Evolutionary conservation across 2,329 filamentous ascomycete species (phyloP).

Genomic region (Ramichloridium luteum): DNA sequence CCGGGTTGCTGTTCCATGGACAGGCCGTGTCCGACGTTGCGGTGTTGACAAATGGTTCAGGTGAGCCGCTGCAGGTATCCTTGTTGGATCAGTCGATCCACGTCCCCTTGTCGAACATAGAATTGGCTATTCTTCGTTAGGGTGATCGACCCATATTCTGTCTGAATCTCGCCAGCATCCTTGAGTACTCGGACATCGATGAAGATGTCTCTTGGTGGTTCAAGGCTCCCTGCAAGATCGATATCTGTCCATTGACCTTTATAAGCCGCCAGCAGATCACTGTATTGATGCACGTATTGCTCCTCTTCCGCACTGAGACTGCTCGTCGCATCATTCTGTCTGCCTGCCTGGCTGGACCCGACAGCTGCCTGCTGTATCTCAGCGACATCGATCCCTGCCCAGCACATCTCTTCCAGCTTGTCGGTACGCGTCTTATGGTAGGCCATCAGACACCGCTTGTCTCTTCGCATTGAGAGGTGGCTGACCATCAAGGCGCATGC

Average conservation of each 20-base stretch:
- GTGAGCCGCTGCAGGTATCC: slow-evolving; percentile 86
- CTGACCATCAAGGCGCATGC: slow-evolving; percentile 85
- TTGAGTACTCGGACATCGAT: slow-evolving; percentile 93
- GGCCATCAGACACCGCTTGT: slow-evolving; percentile 88
- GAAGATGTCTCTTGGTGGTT: slow-evolving; percentile 89
- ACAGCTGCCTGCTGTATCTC: slow-evolving; percentile 50
- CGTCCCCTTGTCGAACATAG: slow-evolving; percentile 89
- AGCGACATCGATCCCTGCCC: slow-evolving; percentile 74
- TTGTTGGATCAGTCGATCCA: slow-evolving; percentile 85
- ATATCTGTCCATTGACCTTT: slow-evolving; percentile 99
- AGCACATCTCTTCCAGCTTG: slow-evolving; percentile 86
- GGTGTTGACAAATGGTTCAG: too few relatives aligned
- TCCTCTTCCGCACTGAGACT: slow-evolving; percentile 83
- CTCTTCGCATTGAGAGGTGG: slow-evolving; percentile 86
- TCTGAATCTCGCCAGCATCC: slow-evolving; percentile 96
- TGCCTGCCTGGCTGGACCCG: slow-evolving; percentile 19
- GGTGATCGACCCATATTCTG: slow-evolving; percentile 95
- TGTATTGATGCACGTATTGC: slow-evolving; percentile 86
- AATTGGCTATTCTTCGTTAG: slow-evolving; percentile 98
- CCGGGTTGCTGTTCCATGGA: too few relatives aligned
- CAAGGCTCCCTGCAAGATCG: slow-evolving; percentile 83
- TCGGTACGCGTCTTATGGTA: slow-evolving; percentile 86
- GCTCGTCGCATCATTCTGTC: slow-evolving; percentile 10
- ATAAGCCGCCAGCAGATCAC: slow-evolving; percentile 84
- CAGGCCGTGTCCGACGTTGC: too few relatives aligned